Evolutionary conservation across 345 rosid species (phyloP), one percentile per base, ranked within the genome.

Genomic region (Acer campestre): DNA sequence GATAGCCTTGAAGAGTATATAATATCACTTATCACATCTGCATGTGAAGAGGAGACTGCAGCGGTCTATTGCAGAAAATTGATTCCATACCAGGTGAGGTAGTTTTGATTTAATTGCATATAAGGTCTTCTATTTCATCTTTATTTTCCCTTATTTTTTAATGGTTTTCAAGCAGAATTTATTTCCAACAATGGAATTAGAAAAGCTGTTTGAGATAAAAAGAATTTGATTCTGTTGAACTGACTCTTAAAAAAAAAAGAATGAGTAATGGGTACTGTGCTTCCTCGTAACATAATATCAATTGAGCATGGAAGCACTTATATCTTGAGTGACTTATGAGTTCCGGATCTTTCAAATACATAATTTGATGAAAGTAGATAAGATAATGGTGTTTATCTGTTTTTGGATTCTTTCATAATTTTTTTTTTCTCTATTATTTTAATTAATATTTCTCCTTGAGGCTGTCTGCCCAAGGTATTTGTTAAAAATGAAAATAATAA

Each of bases 1-100:
- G 94, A 94, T 88, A 86, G 86, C 83, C 97, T 96, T 81, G 99
- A 96, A 89, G 95, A 85, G 81, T 90, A 82, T 85, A 86, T 94
- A 74, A 86, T 90, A 82, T 77, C 90, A 71, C 85, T 92, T 73
- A 88, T 92, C 72, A 64, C 89, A 58, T 84, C 95, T 69, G 81
- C 84, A 10, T 87, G 90, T 63, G 95, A 83, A 80, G 91, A 90
- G 31, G 93, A 86, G 65, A 85, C 81, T 82, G 80, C 79, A 20
- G 99, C 91, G 74, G 80, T 84, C 79, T 84, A 88, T 81, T 87
- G 85, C 82, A 82, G 87, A 86, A 94, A 92, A 85, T 73, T 96
- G 80, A 80, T 79, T 75, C 87, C 91, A 48, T 96, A 92, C 81
- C 95, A 94, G 95, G 99, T 96, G 71, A 75, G 86, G 67, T 71